phyloP scores from a whole-genome alignment of 108 stramenopile genomes.

The Nitzschia sp. region DNA sequence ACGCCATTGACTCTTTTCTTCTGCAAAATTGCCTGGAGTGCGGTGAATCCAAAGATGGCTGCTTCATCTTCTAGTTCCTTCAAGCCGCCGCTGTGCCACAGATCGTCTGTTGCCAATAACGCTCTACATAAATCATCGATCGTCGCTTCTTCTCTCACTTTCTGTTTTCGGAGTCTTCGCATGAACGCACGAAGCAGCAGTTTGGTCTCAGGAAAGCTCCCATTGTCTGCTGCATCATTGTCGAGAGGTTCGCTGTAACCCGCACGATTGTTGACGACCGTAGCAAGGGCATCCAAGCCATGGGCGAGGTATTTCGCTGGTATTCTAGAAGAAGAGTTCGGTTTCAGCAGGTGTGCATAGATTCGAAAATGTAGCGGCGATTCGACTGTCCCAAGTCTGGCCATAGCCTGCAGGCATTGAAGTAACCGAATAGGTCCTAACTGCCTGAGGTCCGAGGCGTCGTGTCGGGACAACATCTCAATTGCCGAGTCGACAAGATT shows the following conservation, averaged over 20 bases:
- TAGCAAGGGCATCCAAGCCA: conserved; percentile 21
- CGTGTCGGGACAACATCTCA: conserved; percentile 17
- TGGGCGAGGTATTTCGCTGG: conserved; percentile 24
- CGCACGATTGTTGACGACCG: not conserved
- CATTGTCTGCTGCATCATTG: not conserved
- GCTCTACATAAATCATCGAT: conserved; percentile 25
- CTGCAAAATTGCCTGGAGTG: conserved; percentile 11
- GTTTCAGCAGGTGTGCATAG: conserved; percentile 24
- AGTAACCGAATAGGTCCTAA: conserved; percentile 20
- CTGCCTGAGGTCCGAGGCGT: conserved; percentile 8
- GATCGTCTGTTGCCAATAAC: conserved; percentile 17
- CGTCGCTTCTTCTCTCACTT: conserved; percentile 22
- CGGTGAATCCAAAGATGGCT: conserved; percentile 33
- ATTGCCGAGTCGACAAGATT: conserved; percentile 17
- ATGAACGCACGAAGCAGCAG: conserved; percentile 28
- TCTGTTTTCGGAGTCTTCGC: conserved; percentile 32
- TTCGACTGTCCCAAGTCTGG: conserved; percentile 17
- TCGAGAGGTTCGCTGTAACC: not conserved
- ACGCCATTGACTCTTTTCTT: not conserved
- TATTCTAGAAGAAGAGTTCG: conserved; percentile 24
- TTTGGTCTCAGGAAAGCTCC: not conserved
- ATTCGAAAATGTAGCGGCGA: conserved; percentile 12
- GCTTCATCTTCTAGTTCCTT: conserved; percentile 26
- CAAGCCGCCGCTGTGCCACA: conserved; percentile 10
- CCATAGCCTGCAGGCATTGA: conserved; percentile 31